These are phyloP conservation scores for Selenicereus undatus DNA, from an alignment of 148 eudicot species.

Conservation along the genomic window DNA sequence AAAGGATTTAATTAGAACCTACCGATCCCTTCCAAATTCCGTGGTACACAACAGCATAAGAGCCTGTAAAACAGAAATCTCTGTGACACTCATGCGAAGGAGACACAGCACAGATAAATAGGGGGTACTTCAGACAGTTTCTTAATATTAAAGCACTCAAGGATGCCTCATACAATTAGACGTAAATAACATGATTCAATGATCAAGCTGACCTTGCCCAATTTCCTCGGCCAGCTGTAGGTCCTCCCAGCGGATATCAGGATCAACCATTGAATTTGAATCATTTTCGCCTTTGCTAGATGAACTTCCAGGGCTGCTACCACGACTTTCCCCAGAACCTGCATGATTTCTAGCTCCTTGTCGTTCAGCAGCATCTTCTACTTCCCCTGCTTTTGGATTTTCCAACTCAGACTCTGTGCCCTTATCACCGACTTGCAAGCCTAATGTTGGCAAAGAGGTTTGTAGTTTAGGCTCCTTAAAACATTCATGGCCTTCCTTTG, in stretches of 20 bases:
- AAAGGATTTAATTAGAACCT: constrained; percentile 18
- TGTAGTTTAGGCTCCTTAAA: constrained; percentile 13
- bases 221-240: constrained; percentile 60
- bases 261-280: constrained; percentile 32
- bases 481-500: constrained; percentile 18
- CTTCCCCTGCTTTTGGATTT: constrained; percentile 26
- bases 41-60: constrained; percentile 71
- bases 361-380: constrained; percentile 29
- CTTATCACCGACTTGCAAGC: constrained; percentile 20
- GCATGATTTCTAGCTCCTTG: constrained; percentile 28
- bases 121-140: not conserved
- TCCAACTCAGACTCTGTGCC: constrained; percentile 31
- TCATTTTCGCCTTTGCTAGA: constrained; percentile 44
- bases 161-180: not conserved
- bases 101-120: not conserved
- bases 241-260: constrained; percentile 81
- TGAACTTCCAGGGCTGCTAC: constrained; percentile 37
- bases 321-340: constrained; percentile 35
- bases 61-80: constrained; percentile 37
- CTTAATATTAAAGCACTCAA: not conserved
- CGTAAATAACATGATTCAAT: not conserved
- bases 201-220: constrained; percentile 58
- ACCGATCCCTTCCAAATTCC: constrained; percentile 94
- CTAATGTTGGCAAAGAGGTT: constrained; percentile 23
- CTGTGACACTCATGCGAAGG: not conserved